Base-by-base conservation (phyloP, 495 filamentous ascomycete species). In the Lasiosphaeria miniovina region DNA sequence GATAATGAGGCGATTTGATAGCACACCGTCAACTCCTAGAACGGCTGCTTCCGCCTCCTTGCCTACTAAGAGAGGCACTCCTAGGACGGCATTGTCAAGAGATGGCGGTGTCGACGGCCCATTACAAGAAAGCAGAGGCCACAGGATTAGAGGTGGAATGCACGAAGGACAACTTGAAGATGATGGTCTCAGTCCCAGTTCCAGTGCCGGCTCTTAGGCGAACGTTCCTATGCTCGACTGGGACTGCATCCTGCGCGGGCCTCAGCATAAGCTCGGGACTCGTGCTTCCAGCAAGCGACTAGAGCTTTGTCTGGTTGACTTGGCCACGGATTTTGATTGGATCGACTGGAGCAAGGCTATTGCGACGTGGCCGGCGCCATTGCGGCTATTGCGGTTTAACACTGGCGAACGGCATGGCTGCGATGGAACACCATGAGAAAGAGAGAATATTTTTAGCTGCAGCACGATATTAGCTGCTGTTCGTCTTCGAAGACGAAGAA, bases 301-400 rank as follows among this genome's bases (percentile, higher is more conserved):
- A 7, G 51, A 35, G 43, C 55, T 63, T 6, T 12, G 51, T 1
- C 12, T 36, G 15, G 3, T 43, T 14, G 35, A 52, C n/a, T 50
- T 63, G 51, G 34, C 45, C 46, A 49, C 61, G 2, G 56, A 46
- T 11, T 63, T 59, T 38, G 61, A 63, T 35, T 55, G 43, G 55
- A 55, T 59, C 36, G 43, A 59, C 43, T 63, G 61, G 61, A 36
- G 24, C 3, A 24, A 35, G 40, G 24, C 36, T 24, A 36, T 54
- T 32, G 31, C 38, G 52, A 24, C 15, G 4, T 63, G 61, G 61
- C 61, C 55, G 14, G 33, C 59, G 51, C 61, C 55, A 52, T 36
- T 36, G 38, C 17, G 24, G 2, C 24, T 24, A 52, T 14, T 4
- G 43, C 12, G 11, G 12, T 46, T 9, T 4, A 5, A 46, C 5